Evolutionary conservation across 805 yeast genomes (phyloP), one percentile per base, ranked within the genome.

Genomic region (Isabelozyma pseudorhagii): DNA sequence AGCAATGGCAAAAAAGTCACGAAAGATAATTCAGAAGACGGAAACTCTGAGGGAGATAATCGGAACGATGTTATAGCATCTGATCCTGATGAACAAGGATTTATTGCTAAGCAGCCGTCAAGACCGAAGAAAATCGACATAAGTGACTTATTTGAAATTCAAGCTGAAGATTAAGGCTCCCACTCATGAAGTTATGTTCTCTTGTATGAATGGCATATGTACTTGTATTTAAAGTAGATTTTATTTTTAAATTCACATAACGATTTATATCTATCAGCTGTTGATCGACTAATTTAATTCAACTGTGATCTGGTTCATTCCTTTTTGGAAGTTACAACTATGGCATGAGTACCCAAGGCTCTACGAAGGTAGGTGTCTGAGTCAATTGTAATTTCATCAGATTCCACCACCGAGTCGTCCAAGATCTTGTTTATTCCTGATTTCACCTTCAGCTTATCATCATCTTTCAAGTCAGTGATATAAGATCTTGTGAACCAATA

Each of bases 401-500:
- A 18, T 2, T 52, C 56, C 5, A 39, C 49, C 25, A 59, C 64
- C 38, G 49, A 46, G 5, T 61, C 50, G 0, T 55, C 61, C 8
- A 74, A 44, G 10, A 71, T 49, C 4, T 53, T 53, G 2, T 75
- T 66, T 7, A 79, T 57, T 13, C 66, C 50, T 1, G 54, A 38
- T 48, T 69, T 64, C 38, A 78, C 50, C 15, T 55, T 53, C 2
- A 45, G 44, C 57, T 71, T 69, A 56, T 79, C 73, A 1, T 53
- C 65, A 0, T 67, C 74, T 3, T 68, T 51, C 44, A 79, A 57
- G 3, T 68, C 66, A 1, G 85, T 81, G 46, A 83, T 75, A 56
- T 78, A 83, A 45, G 83, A 76, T 53, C 85, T 68, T 0, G 84
- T 75, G 49, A 69, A 67, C 85, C 85, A 82, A 54, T 78, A 76